A percentile compares a stretch with the other conserved stretches of the same genome.
These are phyloP conservation scores for Metrosideros polymorpha DNA, from an alignment of 441 rosid species.

Conservation along the genomic window DNA sequence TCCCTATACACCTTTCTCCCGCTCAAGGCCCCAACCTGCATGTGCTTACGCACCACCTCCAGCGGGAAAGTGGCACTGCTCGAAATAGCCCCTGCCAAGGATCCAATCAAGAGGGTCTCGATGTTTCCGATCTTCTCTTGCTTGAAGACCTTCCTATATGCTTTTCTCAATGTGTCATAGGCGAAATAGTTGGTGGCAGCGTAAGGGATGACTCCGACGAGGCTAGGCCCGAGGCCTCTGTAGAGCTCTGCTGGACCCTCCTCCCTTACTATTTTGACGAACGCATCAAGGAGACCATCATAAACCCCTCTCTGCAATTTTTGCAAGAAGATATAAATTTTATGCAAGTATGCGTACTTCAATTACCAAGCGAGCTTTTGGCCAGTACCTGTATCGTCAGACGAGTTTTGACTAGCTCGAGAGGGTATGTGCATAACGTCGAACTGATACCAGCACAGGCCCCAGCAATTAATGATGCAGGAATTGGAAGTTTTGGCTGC, in stretches of 20 bases:
- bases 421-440: conserved; percentile 86
- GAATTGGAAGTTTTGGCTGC: conserved; percentile 54
- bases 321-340: neutral
- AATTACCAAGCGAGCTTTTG: neutral
- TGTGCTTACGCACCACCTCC: conserved; percentile 98
- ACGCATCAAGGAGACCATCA: conserved; percentile 65
- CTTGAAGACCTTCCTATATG: conserved; percentile 52
- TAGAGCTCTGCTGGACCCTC: conserved; percentile 92
- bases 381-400: conserved; percentile 72
- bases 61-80: conserved; percentile 92
- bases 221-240: conserved; percentile 90
- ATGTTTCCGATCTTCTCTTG: conserved; percentile 81
- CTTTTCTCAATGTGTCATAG: conserved; percentile 73
- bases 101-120: conserved; percentile 87
- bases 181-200: conserved; percentile 94
- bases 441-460: conserved; percentile 99
- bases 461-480: conserved; percentile 85
- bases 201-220: conserved; percentile 92
- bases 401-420: conserved; percentile 87
- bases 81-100: conserved; percentile 85
- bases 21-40: conserved; percentile 91
- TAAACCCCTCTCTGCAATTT: conserved; percentile 71
- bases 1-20: conserved; percentile 86
- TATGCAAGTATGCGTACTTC: neutral
- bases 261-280: conserved; percentile 58